Evolutionary conservation across 1,139 yeast species (phyloP), one percentile per base, ranked within the genome.

Genomic region (Saccharomycopsis hybrid): DNA sequence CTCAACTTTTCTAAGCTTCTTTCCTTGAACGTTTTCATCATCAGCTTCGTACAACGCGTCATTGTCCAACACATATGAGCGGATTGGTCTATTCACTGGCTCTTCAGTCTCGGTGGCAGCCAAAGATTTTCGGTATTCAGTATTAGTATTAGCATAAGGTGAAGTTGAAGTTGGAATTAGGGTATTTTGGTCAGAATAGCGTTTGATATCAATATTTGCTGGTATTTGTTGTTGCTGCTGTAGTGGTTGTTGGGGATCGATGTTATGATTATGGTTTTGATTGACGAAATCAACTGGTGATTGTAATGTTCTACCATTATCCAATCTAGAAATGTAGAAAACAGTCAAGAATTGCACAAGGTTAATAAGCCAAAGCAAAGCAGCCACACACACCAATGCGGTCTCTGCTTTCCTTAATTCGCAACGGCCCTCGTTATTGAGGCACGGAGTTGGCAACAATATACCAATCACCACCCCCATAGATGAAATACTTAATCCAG

Each of bases 341-440:
- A 75, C 70, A 5, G 76, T 72, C 13, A 69, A 54, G 51, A 70
- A 72, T 67, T 70, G 69, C 3, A 69, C 67, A 51, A 71, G 58
- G 49, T 69, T 70, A 30, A 62, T 60, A 9, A 71, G 54, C 77
- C 77, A 73, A 27, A 71, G 49, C 44, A 73, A 68, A 3, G 72
- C 67, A 2, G 74, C 69, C 3, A 72, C 61, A 4, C 71, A 69
- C 13, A 69, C 62, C 38, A 73, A 68, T 0, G 73, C 67, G 35
- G 72, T 67, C 39, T 69, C 60, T 2, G 73, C 73, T 53, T 64
- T 65, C 45, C 77, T 57, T 55, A 69, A 58, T 25, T 54, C 56
- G 59, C 77, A 73, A 7, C 13, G 29, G 24, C 47, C 11, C 5
- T 29, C 35, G 2, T 41, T 35, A 2, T 1, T 47, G 18, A 9